Evolutionary conservation across 495 filamentous ascomycete species (phyloP).

Genomic region (Emericellopsis terricola): DNA sequence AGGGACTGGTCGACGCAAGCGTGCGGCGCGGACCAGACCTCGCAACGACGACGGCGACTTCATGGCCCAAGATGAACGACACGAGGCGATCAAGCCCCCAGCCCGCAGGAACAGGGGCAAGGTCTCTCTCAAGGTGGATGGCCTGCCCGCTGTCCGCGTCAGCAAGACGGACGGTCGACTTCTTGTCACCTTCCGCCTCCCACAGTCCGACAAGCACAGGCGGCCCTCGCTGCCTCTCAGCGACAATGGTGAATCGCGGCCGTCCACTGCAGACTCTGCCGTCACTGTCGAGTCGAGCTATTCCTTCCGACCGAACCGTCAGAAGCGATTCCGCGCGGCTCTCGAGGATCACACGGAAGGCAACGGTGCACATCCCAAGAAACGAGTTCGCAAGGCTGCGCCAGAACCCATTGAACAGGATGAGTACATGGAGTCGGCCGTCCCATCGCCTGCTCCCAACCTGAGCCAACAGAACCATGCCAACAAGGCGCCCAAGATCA

Average conservation of each 20-base stretch:
- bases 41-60: not conserved
- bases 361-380: not conserved
- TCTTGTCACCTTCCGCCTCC: slow-evolving; percentile 4
- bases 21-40: too few relatives aligned
- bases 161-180: slow-evolving; percentile 1
- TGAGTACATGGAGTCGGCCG: not conserved
- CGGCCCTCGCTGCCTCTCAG: slow-evolving; percentile 5
- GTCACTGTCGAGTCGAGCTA: slow-evolving; percentile 16
- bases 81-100: not conserved
- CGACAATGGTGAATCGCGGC: slow-evolving; percentile 9
- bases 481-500: slow-evolving; percentile 2
- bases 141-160: not conserved
- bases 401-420: not conserved
- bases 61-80: not conserved
- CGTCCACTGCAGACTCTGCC: slow-evolving; percentile 14
- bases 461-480: slow-evolving; percentile 1
- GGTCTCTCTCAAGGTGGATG: not conserved
- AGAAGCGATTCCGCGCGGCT: slow-evolving; percentile 20
- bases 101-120: not conserved
- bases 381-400: not conserved
- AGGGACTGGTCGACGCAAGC: not conserved
- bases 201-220: slow-evolving; percentile 9
- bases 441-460: not conserved
- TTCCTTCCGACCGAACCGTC: slow-evolving; percentile 17
- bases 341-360: slow-evolving; percentile 5